Evolutionary conservation across 2,329 filamentous ascomycete species (phyloP).

Genomic region (Aspergillus eucalypticola): DNA sequence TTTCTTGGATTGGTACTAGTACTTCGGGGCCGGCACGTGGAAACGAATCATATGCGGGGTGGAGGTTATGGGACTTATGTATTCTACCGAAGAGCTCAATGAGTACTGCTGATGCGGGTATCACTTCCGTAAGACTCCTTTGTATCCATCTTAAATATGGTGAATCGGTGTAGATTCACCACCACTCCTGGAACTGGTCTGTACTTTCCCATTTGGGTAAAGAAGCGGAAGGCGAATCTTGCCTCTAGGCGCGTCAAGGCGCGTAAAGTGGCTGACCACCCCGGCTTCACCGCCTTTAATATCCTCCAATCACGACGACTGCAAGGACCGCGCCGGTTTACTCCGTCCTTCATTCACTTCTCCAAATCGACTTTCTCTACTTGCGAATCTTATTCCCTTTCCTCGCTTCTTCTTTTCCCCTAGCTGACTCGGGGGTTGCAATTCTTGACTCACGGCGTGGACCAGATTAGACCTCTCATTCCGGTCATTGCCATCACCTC

Average conservation of each 20-base stretch:
- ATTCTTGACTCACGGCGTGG: not conserved
- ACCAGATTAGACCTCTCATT: not conserved
- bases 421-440: not conserved
- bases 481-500: too few relatives aligned
- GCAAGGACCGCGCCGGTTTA: slow-evolving; percentile 14
- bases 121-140: not conserved
- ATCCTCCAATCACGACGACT: slow-evolving; percentile 13
- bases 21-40: slow-evolving; percentile 13
- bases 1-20: slow-evolving; percentile 11
- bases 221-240: not conserved
- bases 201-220: not conserved
- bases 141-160: not conserved
- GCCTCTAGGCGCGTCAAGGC: slow-evolving; percentile 19
- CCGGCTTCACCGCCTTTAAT: slow-evolving; percentile 25
- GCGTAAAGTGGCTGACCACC: slow-evolving; percentile 24
- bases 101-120: slow-evolving; percentile 11
- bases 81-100: slow-evolving; percentile 29
- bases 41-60: slow-evolving; percentile 19
- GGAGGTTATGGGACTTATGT: slow-evolving; percentile 27
- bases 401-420: not conserved
- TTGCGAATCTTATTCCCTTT: not conserved
- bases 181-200: not conserved
- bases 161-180: not conserved
- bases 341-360: slow-evolving; percentile 8
- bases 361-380: not conserved